phyloP scores from a whole-genome alignment of 1,139 yeast genomes.

The Taphrina betulina region DNA sequence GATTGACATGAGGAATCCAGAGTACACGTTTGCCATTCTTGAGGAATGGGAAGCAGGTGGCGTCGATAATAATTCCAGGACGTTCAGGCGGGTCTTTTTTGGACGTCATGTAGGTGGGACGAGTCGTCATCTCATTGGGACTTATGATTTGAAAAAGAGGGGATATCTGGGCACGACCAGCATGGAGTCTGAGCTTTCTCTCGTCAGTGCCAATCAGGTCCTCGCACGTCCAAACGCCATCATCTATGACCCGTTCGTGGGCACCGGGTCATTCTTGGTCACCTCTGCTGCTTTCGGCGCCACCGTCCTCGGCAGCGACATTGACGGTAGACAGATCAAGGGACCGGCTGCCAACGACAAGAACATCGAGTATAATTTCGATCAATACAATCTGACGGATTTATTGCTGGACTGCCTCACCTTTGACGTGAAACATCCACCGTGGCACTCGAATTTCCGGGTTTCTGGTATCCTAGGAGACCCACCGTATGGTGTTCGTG shows the following conservation, averaged over 20 bases:
- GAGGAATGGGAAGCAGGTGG: slow-evolving; percentile 59
- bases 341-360: slow-evolving; percentile 57
- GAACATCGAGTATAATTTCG: slow-evolving; percentile 61
- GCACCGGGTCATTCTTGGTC: slow-evolving; percentile 91
- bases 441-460: slow-evolving; percentile 60
- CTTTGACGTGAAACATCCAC: slow-evolving; percentile 93
- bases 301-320: slow-evolving; percentile 69
- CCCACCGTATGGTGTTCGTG: slow-evolving; percentile 97
- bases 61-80: slow-evolving; percentile 34
- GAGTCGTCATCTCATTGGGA: slow-evolving; percentile 65
- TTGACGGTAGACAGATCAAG: slow-evolving; percentile 76
- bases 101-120: slow-evolving; percentile 49
- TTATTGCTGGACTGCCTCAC: slow-evolving; percentile 73
- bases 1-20: slow-evolving; percentile 74
- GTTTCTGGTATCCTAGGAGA: slow-evolving; percentile 88
- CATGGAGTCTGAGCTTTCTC: slow-evolving; percentile 63
- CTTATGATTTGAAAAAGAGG: slow-evolving; percentile 76
- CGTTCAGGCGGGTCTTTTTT: slow-evolving; percentile 17
- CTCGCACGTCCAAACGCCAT: slow-evolving; percentile 50
- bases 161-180: slow-evolving; percentile 94
- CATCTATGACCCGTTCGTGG: slow-evolving; percentile 92
- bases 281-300: slow-evolving; percentile 90
- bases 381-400: slow-evolving; percentile 62
- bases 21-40: slow-evolving; percentile 66
- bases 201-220: slow-evolving; percentile 48